Evolutionary conservation across 331 rosid genomes (phyloP).

Genomic region (Pyrus hybrid): DNA sequence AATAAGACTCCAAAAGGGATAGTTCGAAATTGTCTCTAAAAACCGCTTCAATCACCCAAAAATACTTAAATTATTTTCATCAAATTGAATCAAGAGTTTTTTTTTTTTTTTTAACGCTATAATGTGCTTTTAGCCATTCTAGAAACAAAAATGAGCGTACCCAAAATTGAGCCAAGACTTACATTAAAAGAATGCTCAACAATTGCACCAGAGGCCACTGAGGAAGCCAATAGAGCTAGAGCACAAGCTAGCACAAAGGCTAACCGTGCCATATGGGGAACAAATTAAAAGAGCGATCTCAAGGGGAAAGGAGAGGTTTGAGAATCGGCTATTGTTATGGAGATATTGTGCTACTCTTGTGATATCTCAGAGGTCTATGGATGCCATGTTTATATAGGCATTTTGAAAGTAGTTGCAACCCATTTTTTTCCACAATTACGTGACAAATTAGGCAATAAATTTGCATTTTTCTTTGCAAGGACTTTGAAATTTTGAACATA

Average conservation of each 20-base stretch:
- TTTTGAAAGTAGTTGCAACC: neutral
- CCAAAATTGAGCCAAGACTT: neutral
- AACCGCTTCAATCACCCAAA: neutral
- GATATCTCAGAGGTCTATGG: neutral
- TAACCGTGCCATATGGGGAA: constrained; percentile 20
- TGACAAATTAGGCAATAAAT: neutral
- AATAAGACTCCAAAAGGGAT: neutral
- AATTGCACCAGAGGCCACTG: constrained; percentile 40
- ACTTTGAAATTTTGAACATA: neutral
- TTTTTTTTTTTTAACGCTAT: too few species aligned
- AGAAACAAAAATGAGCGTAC: neutral
- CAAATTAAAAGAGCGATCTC: neutral
- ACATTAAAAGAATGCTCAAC: constrained; percentile 55
- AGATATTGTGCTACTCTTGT: neutral
- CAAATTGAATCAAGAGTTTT: neutral
- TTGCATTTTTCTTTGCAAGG: neutral
- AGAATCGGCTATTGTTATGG: neutral
- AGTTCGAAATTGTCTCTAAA: neutral
- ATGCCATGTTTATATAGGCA: neutral
- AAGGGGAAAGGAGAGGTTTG: neutral
- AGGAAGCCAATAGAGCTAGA: constrained; percentile 42
- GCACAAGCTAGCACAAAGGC: constrained; percentile 32
- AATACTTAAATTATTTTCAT: too few species aligned
- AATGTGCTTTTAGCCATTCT: neutral
- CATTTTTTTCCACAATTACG: neutral